phyloP scores from a whole-genome alignment of 1,139 yeast species.

The Scheffersomyces insectosa region DNA sequence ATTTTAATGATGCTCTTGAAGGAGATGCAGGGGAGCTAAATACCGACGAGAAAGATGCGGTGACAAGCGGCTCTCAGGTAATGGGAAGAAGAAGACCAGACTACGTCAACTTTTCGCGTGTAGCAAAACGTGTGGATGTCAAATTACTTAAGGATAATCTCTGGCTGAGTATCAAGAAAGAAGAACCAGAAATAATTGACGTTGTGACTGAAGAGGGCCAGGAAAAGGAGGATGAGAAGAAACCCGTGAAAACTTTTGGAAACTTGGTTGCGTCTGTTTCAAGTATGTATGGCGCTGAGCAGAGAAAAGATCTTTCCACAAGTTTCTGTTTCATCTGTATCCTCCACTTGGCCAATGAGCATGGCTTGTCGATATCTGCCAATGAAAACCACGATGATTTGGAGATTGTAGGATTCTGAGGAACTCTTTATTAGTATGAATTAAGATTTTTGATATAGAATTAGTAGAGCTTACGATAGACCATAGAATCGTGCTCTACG shows the following conservation, averaged over 20 bases:
- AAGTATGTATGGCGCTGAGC: conserved; percentile 51
- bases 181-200: conserved; percentile 8
- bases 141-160: conserved; percentile 75
- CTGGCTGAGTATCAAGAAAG: conserved; percentile 60
- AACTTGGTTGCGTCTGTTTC: conserved; percentile 50
- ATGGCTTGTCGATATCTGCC: conserved; percentile 48
- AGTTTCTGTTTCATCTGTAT: conserved; percentile 30
- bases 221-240: conserved; percentile 3
- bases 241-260: conserved; percentile 37
- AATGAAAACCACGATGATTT: conserved; percentile 61
- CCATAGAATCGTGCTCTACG: too few species aligned
- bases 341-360: conserved; percentile 30
- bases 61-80: conserved; percentile 8
- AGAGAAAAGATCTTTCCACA: conserved; percentile 25
- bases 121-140: conserved; percentile 86
- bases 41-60: conserved; percentile 15
- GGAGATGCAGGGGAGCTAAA: conserved; percentile 21
- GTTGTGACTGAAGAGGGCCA: conserved; percentile 3
- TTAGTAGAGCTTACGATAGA: too few species aligned
- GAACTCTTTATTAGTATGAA: background rate
- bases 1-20: conserved; percentile 47
- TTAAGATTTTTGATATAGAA: too few species aligned
- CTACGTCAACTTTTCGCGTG: conserved; percentile 71
- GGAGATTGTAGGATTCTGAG: conserved; percentile 42
- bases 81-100: conserved; percentile 47